Evolutionary conservation across 352 stramenopile genomes (phyloP).

Genomic region (Peronospora farinosa): DNA sequence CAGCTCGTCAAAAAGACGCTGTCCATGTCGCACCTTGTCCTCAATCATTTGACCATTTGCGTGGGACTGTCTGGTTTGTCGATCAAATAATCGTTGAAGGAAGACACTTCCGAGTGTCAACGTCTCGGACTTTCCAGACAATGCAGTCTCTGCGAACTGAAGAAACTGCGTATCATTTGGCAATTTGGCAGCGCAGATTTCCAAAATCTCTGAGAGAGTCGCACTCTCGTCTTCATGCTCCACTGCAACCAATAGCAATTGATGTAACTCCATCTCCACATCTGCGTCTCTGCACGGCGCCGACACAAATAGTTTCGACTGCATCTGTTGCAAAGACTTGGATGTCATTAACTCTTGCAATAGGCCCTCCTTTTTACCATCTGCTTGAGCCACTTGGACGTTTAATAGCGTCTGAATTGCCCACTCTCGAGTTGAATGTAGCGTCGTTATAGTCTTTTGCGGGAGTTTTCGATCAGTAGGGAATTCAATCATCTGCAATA

Average conservation of each 20-base stretch:
- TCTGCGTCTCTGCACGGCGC: constrained; percentile 18
- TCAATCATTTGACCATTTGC: not conserved
- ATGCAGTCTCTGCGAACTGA: constrained; percentile 21
- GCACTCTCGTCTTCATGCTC: constrained; percentile 7
- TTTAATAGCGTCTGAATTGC: constrained; percentile 38
- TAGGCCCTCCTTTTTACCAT: not conserved
- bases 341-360: constrained; percentile 8
- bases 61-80: constrained; percentile 1
- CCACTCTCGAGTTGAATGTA: constrained; percentile 27
- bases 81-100: constrained; percentile 24
- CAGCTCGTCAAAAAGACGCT: constrained; percentile 27
- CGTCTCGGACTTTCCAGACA: constrained; percentile 17
- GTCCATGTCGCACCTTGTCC: not conserved
- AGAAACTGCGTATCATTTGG: constrained; percentile 28
- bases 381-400: constrained; percentile 8
- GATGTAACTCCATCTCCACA: constrained; percentile 26
- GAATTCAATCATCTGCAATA: constrained; percentile 44
- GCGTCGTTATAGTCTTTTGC: constrained; percentile 13
- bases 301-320: constrained; percentile 31
- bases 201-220: constrained; percentile 20
- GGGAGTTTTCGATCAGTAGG: constrained; percentile 17
- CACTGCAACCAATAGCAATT: constrained; percentile 24
- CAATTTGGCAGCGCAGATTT: constrained; percentile 24
- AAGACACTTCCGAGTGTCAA: constrained; percentile 20
- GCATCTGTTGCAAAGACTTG: constrained; percentile 30